Evolutionary conservation across 306 rosid species (phyloP).

Genomic region (Rosa rugosa): DNA sequence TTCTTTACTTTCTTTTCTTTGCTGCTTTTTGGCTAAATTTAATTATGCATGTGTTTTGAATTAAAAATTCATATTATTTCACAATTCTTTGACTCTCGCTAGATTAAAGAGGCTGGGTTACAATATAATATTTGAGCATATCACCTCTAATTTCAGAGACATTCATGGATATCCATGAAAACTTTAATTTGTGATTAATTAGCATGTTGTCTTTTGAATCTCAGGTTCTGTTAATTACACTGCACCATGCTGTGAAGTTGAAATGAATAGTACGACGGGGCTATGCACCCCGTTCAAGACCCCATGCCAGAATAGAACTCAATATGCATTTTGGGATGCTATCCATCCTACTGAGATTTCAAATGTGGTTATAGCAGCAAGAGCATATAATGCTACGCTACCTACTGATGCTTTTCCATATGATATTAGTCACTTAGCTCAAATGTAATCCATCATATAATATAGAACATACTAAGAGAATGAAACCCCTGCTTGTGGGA

Average conservation of each 20-base stretch:
- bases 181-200: too few relatives aligned
- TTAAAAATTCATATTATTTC: too few relatives aligned
- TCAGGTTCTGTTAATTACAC: constrained; percentile 4
- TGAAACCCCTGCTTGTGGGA: too few relatives aligned
- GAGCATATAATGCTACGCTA: constrained; percentile 10
- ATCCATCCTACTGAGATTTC: constrained; percentile 27
- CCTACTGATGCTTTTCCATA: constrained; percentile 10
- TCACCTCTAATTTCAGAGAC: too few relatives aligned
- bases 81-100: too few relatives aligned
- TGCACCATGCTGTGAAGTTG: constrained; percentile 22
- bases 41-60: not conserved
- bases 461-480: too few relatives aligned
- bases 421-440: constrained; percentile 20
- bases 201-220: not conserved
- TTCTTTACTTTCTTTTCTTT: not conserved
- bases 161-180: too few relatives aligned
- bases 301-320: constrained; percentile 5
- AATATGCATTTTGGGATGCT: constrained; percentile 26
- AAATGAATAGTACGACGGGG: not conserved
- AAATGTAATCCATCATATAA: not conserved
- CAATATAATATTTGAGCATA: too few relatives aligned
- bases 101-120: too few relatives aligned
- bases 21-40: not conserved
- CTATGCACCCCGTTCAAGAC: constrained; percentile 8
- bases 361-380: not conserved